Base-by-base conservation (phyloP, 768 basidiomycete genomes). In the Lentinula guzmanii region DNA sequence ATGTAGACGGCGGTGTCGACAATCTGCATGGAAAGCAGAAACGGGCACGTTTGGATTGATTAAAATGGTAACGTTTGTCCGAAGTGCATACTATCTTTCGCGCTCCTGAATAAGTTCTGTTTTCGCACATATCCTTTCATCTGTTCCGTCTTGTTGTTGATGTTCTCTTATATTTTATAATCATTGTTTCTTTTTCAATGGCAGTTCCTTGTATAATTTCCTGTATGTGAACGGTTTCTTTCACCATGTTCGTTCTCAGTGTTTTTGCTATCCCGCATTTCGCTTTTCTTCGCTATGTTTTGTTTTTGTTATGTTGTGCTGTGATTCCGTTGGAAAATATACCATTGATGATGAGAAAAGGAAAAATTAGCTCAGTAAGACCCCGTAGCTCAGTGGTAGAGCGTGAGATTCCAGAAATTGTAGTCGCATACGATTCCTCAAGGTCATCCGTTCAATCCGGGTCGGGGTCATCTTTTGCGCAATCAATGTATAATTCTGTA, bases 391-490 rank as follows among this genome's bases (percentile, higher is more conserved):
- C 72, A 73, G 73, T 70, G 73, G 73, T 73, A 73, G 72, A 74
- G 74, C 71, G 70, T 73, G 71, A 71, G 72, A 75, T 72, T 72
- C 73, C 71, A 72, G 71, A 52, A 1, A 7, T 8, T 2, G 2
- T n/a, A 15, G 52, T 21, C 21, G 21, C 21, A 21, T 21, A 21
- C 75, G 77, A 77, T 42, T 60, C 59, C 51, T 50, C 75, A 77
- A 78, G 74, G 77, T 74, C 77, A 75, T 79, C 77, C 76, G 77
- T 78, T 78, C 76, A 72, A 79, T 69, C 71, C 77, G 76, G 77
- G 76, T 77, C 67, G 72, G 75, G 74, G 70, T 75, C 73, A 76
- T 59, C n/a, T 21, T 28, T 28, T 28, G 28, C 3, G 28, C 28
- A 28, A 28, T 28, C 28, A 28, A 28, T 4, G 28, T 28, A 28